Conservation (phyloP, 2,329 filamentous ascomycete species). For the Trichoderma oligosporum region DNA sequence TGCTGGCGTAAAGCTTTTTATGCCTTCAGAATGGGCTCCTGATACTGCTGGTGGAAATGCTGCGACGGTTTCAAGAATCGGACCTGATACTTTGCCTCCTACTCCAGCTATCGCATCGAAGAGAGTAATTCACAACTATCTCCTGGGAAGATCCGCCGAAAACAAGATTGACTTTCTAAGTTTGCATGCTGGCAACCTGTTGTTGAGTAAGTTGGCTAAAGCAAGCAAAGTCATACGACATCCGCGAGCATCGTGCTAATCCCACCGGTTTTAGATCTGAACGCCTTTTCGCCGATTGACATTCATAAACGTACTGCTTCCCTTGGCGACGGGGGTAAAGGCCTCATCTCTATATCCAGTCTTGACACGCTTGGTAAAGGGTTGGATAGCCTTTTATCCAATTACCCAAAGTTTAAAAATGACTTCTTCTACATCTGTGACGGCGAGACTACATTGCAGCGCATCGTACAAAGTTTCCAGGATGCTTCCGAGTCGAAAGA, state of each 20-base stretch:
- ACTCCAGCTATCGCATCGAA: not conserved
- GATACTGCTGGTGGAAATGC: conserved; percentile 8
- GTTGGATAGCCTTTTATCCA: not conserved
- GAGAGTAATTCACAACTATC: conserved; percentile 3
- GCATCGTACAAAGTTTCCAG: conserved; percentile 6
- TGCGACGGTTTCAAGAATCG: not conserved
- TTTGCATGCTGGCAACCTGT: not conserved
- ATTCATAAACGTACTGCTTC: not conserved
- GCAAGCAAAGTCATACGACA: not conserved
- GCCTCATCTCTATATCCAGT: conserved; percentile 7
- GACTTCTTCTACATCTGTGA: conserved; percentile 15
- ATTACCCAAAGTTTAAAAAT: conserved; percentile 3
- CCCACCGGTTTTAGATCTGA: not conserved
- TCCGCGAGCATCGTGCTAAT: not conserved
- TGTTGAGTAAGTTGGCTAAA: not conserved
- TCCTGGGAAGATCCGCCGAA: not conserved
- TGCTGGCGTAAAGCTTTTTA: conserved; percentile 2
- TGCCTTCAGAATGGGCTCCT: conserved; percentile 14
- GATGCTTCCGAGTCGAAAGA: conserved; percentile 3
- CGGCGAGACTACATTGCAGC: conserved; percentile 4
- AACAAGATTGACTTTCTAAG: conserved; percentile 10
- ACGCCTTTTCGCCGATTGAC: not conserved
- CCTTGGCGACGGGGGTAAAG: conserved; percentile 1
- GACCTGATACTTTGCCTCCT: conserved; percentile 4
- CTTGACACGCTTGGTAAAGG: not conserved